phyloP scores from a whole-genome alignment of 768 basidiomycete species.

The Amyloporia xantha region DNA sequence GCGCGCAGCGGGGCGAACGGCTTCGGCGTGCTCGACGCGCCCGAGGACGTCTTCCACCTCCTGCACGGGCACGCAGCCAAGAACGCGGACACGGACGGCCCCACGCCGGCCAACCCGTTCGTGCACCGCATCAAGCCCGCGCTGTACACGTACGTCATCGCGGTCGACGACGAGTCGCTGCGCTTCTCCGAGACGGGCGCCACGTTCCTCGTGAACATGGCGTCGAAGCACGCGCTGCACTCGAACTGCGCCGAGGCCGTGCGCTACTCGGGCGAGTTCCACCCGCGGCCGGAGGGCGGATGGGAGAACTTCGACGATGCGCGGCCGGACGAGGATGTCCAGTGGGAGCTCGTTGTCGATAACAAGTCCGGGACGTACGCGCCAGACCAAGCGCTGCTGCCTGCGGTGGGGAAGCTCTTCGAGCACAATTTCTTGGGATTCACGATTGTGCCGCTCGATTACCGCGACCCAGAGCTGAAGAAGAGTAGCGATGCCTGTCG shows the following conservation, averaged over 20 bases:
- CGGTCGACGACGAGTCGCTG: slow-evolving; percentile 65
- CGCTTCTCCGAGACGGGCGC: slow-evolving; percentile 86
- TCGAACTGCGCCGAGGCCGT: slow-evolving; percentile 62
- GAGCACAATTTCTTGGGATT: slow-evolving; percentile 73
- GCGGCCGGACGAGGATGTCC: slow-evolving; percentile 45
- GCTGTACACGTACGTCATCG: slow-evolving; percentile 82
- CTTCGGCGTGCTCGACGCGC: slow-evolving; percentile 50
- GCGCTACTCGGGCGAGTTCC: slow-evolving; percentile 75
- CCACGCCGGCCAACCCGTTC: slow-evolving; percentile 4
- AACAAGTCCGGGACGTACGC: slow-evolving; percentile 85
- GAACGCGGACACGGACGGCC: slow-evolving; percentile 2
- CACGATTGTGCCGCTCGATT: slow-evolving; percentile 44
- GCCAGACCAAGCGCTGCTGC: slow-evolving; percentile 58
- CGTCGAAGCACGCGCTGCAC: slow-evolving; percentile 82
- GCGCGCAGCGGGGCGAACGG: slow-evolving; percentile 56
- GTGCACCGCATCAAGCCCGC: slow-evolving; percentile 64
- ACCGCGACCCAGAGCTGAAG: slow-evolving; percentile 47
- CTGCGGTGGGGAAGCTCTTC: slow-evolving; percentile 51
- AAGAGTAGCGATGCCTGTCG: slow-evolving; percentile 62
- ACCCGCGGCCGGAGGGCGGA: slow-evolving; percentile 62
- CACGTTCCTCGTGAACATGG: slow-evolving; percentile 82
- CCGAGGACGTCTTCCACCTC: slow-evolving; percentile 43
- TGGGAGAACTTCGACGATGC: slow-evolving; percentile 58
- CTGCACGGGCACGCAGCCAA: slow-evolving; percentile 36
- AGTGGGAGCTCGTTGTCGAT: slow-evolving; percentile 82